A percentile compares a stretch with the other conserved stretches of the same genome.
These are phyloP conservation scores for Chlorella sp. DNA, from an alignment of 139 green algal genomes.

Conservation along the genomic window DNA sequence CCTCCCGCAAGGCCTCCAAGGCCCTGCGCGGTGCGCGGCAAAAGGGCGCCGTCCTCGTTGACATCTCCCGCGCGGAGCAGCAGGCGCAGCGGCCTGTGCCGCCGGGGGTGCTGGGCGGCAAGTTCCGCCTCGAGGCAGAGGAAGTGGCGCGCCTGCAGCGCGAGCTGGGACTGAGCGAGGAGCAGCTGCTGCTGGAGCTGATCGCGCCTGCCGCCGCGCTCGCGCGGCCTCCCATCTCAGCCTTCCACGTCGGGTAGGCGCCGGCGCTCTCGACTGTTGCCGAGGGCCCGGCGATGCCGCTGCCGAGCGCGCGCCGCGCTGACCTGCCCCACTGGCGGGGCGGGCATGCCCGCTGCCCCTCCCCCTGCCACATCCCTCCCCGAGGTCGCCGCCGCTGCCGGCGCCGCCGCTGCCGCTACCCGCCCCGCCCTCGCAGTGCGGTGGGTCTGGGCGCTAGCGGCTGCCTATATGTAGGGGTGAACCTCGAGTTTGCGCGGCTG, in stretches of 20 bases:
- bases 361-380: too few relatives aligned
- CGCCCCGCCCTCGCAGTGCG: conserved; percentile 53
- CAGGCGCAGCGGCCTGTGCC: neutral
- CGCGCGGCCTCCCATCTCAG: conserved; percentile 72
- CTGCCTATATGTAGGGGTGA: conserved; percentile 82
- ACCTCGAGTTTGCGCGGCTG: conserved; percentile 80
- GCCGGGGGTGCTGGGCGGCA: conserved; percentile 25
- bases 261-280: too few relatives aligned
- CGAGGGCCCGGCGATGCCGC: too few relatives aligned
- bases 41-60: conserved; percentile 23
- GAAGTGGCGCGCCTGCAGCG: conserved; percentile 49
- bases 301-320: too few relatives aligned
- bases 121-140: conserved; percentile 36
- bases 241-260: conserved; percentile 74
- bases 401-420: neutral
- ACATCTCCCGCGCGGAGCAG: conserved; percentile 8
- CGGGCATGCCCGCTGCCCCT: too few relatives aligned
- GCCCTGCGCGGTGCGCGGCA: conserved; percentile 21
- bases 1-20: conserved; percentile 3
- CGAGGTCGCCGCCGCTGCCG: too few relatives aligned
- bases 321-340: too few relatives aligned
- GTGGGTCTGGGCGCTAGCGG: conserved; percentile 73
- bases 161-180: conserved; percentile 32
- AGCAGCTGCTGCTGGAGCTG: conserved; percentile 65
- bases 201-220: conserved; percentile 61